Base-by-base conservation (phyloP, 345 rosid species). In the Populus alba region DNA sequence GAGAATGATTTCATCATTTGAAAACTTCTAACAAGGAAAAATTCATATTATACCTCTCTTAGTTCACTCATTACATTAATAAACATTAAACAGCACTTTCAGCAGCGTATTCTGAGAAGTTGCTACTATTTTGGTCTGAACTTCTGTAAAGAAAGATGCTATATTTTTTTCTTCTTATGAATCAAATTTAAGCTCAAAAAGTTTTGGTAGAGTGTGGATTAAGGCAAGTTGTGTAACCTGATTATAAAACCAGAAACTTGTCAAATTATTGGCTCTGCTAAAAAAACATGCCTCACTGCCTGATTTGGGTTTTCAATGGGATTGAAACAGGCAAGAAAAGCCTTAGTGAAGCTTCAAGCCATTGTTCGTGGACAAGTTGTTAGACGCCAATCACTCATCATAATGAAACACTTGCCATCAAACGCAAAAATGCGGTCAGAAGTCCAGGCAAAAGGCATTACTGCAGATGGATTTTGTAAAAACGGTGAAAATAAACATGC, bases 321-420 rank as follows among this genome's bases (percentile, higher is more conserved):
- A 63, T 35, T 81, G 39, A 71, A 68, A 81, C 82, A 95, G 99
- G 99, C 98, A 0, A 93, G 92, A 87, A 95, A 92, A 87, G 99
- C 99, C 3, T 84, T 95, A 71, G 97, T 93, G 83, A 91, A 83
- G 89, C 93, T 95, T 59, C 99, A 95, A 89, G 97, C 98, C 23
- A 85, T 93, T 67, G 91, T 85, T 39, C 93, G 98, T 17, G 99
- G 98, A 15, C 77, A 81, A 83, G 91, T 88, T 43, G 93, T 87
- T 72, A 89, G 99, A 71, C 85, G 91, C 66, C 81, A 81, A 70
- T 35, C 78, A 38, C 66, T 70, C 49, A 49, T n/a, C 74, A 74
- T 49, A 29, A 4, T 80, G 77, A 87, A 87, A 71, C 71, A 49
- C 78, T 82, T 71, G 63, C 78, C 83, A 37, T 85, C 84, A 17